Percentiles rank a stretch among this genome's conserved stretches.
Evolutionary conservation across 2,329 filamentous ascomycete genomes (phyloP).

Genomic region (Beauveria sp.): DNA sequence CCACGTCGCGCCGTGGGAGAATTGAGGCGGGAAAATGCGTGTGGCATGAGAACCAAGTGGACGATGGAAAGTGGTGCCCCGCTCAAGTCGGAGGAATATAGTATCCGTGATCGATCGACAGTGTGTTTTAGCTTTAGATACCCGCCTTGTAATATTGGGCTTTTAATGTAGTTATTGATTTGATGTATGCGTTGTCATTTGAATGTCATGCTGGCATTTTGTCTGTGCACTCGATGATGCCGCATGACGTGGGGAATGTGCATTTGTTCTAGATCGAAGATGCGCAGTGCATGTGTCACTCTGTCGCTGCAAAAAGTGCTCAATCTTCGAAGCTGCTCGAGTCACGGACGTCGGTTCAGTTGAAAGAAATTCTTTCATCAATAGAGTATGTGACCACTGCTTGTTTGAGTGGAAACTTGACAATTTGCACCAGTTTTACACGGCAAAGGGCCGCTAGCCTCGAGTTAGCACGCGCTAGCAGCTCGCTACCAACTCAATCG

Average conservation of each 20-base stretch:
- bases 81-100: background rate
- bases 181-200: background rate
- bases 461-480: no score
- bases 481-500: background rate
- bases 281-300: no score
- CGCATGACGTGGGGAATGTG: background rate
- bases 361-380: no score
- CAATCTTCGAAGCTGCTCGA: no score
- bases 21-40: background rate
- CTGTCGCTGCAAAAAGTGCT: no score
- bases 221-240: background rate
- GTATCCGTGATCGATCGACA: background rate
- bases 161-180: background rate
- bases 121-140: background rate
- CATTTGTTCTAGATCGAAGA: no score
- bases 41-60: background rate
- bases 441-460: background rate
- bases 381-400: no score
- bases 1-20: constrained; percentile 26
- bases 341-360: no score
- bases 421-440: no score
- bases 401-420: no score
- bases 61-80: background rate
- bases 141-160: background rate
- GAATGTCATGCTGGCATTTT: background rate